Conservation (phyloP, 2,329 filamentous ascomycete genomes). For the Blumeriella jaapii region DNA sequence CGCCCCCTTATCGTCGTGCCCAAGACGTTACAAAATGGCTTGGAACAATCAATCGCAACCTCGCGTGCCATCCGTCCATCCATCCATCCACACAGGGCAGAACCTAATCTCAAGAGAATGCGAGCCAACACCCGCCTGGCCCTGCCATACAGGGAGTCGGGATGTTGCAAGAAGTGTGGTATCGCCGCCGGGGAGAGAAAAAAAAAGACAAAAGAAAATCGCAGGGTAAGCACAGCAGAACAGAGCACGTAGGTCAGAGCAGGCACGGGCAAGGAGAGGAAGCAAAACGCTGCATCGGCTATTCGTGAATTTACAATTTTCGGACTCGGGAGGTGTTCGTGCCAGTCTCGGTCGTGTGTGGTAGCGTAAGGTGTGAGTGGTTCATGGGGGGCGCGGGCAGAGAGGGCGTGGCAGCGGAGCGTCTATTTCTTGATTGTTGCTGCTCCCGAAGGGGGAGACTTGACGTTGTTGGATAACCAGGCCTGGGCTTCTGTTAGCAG, state of each 20-base stretch:
- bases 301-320: too few relatives aligned
- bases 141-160: background rate
- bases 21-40: too few relatives aligned
- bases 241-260: too few relatives aligned
- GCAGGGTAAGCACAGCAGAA: background rate
- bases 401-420: background rate
- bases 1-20: too few relatives aligned
- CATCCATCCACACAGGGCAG: too few relatives aligned
- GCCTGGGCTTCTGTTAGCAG: slow-evolving; percentile 31
- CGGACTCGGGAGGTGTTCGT: background rate
- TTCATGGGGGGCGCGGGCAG: too few relatives aligned
- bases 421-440: slow-evolving; percentile 19
- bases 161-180: slow-evolving; percentile 19
- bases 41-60: too few relatives aligned
- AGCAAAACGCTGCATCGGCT: background rate
- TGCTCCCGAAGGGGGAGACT: slow-evolving; percentile 37
- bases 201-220: background rate
- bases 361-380: too few relatives aligned
- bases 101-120: background rate
- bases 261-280: too few relatives aligned
- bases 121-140: background rate
- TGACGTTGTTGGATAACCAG: slow-evolving; percentile 79
- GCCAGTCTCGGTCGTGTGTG: background rate
- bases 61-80: too few relatives aligned
- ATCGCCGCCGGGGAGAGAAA: slow-evolving; percentile 17